Base-by-base conservation (phyloP, 345 rosid genomes). In the Hypericum androsaemum region DNA sequence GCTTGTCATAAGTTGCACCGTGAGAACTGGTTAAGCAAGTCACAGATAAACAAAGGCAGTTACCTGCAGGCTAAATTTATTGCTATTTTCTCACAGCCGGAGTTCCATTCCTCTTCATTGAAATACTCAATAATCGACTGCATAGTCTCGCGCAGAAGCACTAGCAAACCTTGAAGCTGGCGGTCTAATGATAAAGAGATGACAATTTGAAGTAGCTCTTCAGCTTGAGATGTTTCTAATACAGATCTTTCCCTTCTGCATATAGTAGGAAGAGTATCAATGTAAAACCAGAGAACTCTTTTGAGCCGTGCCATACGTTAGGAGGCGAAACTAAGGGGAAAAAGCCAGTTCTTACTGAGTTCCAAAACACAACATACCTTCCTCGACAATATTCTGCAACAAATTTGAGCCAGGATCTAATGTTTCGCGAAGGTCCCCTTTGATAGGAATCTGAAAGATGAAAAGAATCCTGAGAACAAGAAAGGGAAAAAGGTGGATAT, bases 41-140 rank as follows among this genome's bases (percentile, higher is more conserved):
- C 32, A 22, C 32, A 22, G 32, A 22, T 22, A 22, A 22, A 22
- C 32, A 10, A 46, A 28, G 35, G 47, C 15, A 41, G 12, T 42
- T 61, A 87, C 98, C 96, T 84, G 65, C 62, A 57, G 67, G 94
- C 80, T 64, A 88, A 64, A 54, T 83, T 71, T 67, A 60, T 80
- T 38, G 86, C 89, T 53, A 83, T 68, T 52, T 70, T 68, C 53
- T 65, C 71, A 71, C 80, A 81, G 63, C 88, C 77, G 62, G 54
- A 67, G 49, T 13, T 67, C 98, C 98, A 92, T 66, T 88, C 89
- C 56, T 67, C 72, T n/a, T 83, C 86, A 50, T 78, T 75, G 39
- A 88, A 83, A 60, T 71, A 81, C 64, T 57, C 70, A 47, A 80
- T 53, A 65, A 72, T 65, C 39, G 84, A 81, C 43, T 41, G 53